phyloP scores from a whole-genome alignment of 495 filamentous ascomycete genomes.

The Pyronema domesticum region DNA sequence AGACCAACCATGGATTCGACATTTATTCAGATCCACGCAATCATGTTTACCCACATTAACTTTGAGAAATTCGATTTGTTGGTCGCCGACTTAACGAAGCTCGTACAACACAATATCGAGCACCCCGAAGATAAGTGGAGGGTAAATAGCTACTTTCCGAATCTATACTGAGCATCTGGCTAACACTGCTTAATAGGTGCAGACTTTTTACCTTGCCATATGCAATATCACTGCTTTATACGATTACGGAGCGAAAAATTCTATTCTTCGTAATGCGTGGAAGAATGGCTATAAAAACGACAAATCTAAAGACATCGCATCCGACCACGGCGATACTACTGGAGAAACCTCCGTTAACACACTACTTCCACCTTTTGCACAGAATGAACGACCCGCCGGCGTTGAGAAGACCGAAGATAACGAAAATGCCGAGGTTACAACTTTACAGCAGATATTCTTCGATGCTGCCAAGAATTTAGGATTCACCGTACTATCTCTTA shows the following conservation, averaged over 20 bases:
- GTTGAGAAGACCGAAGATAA: conserved; percentile 6
- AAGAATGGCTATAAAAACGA: conserved; percentile 14
- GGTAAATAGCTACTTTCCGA: conserved; percentile 4
- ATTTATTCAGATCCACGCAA: conserved; percentile 41
- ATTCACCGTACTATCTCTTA: conserved; percentile 26
- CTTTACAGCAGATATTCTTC: conserved; percentile 17
- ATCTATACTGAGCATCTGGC: background rate
- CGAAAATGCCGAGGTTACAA: too few species aligned
- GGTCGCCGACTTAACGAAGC: conserved; percentile 28
- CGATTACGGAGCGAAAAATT: conserved; percentile 38
- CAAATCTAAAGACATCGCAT: conserved; percentile 11
- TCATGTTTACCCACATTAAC: conserved; percentile 35
- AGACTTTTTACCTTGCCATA: conserved; percentile 39
- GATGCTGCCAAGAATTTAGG: conserved; percentile 17
- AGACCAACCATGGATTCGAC: conserved; percentile 19
- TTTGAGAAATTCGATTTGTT: conserved; percentile 29
- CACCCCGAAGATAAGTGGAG: conserved; percentile 34
- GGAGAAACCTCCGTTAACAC: conserved; percentile 11
- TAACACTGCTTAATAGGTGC: conserved; percentile 21
- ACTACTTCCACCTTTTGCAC: conserved; percentile 20
- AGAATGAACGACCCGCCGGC: conserved; percentile 16
- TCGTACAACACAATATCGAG: conserved; percentile 35
- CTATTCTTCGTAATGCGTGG: conserved; percentile 26
- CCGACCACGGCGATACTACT: conserved; percentile 1
- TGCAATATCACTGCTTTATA: conserved; percentile 46